Evolutionary conservation across 108 stramenopile genomes (phyloP).

Genomic region (Nannochloropsis granulata): DNA sequence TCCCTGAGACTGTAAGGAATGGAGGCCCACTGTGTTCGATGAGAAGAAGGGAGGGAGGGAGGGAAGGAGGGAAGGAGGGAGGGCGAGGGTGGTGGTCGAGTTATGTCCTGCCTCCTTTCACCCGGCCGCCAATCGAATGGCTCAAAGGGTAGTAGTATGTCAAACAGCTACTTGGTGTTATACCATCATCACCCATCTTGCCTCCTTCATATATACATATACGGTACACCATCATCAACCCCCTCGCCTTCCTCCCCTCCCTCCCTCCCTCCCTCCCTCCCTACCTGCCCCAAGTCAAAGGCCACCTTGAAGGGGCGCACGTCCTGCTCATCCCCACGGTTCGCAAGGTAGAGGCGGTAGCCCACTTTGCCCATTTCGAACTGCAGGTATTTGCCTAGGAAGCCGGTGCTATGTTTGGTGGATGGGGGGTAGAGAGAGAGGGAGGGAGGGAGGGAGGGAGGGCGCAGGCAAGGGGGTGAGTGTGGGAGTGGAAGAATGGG

Average conservation of each 20-base stretch:
- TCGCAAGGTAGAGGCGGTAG: neutral
- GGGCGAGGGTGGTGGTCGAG: neutral
- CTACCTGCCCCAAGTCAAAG: neutral
- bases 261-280: neutral
- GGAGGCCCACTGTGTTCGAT: neutral
- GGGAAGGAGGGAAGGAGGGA: neutral
- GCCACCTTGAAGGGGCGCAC: neutral
- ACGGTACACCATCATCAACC: no score
- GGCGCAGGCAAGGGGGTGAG: neutral
- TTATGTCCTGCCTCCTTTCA: no score
- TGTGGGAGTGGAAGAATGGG: neutral
- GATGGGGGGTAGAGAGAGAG: neutral
- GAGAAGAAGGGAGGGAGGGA: neutral
- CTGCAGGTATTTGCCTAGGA: neutral
- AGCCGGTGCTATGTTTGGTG: neutral
- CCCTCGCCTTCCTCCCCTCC: neutral
- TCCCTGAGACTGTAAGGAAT: slow-evolving; percentile 36
- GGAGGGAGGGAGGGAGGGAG: neutral
- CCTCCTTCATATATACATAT: no score
- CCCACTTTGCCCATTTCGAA: neutral
- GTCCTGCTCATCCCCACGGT: neutral
- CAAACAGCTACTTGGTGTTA: no score
- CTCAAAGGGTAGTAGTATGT: no score
- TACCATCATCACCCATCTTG: no score
- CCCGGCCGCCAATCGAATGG: no score